Base-by-base conservation (phyloP, 306 rosid species). In the Vigna unguiculata region DNA sequence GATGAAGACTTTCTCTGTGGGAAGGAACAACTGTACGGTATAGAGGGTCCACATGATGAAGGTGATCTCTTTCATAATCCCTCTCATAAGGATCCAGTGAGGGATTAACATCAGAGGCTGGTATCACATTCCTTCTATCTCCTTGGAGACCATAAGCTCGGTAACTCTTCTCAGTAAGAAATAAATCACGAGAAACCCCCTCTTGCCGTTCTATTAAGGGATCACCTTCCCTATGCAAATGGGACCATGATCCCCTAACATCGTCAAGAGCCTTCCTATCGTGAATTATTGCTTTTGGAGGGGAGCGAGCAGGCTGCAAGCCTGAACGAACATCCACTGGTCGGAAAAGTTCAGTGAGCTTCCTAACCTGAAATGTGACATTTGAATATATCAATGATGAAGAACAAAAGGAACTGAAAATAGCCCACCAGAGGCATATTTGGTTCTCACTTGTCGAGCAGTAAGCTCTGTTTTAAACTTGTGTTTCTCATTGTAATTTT, bases 381-480 rank as follows among this genome's bases (percentile, higher is more conserved):
- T 62, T 69, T 61, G 72, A 63, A 74, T 63, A 76, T 38, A 80
- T 71, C 36, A 74, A 41, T n/a, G 41, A 53, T 12, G 76, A 55
- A 58, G 43, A 61, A 59, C 34, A 59, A 28, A 83, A 68, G 9
- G 28, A 77, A 72, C 54, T 25, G 78, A 60, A 69, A 54, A 60
- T 24, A 28, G 19, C 30, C 17, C 40, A 74, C 19, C 32, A 21
- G 19, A 59, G 19, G 21, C 17, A 72, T 36, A 82, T 7, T 45
- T 61, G 54, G 32, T 41, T 75, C 89, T 83, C 70, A 93, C 98
- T 91, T 93, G 97, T 82, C 58, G 77, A 57, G 71, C 38, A 49
- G 98, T 87, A 84, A 90, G 98, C 78, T 91, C 96, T 46, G 88
- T 84, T 86, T 88, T 91, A 85, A 91, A 93, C 88, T 91, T 90